These are phyloP conservation scores for Saccharum officinarum DNA, from an alignment of 176 grass and related monocot genomes.

Conservation along the genomic window DNA sequence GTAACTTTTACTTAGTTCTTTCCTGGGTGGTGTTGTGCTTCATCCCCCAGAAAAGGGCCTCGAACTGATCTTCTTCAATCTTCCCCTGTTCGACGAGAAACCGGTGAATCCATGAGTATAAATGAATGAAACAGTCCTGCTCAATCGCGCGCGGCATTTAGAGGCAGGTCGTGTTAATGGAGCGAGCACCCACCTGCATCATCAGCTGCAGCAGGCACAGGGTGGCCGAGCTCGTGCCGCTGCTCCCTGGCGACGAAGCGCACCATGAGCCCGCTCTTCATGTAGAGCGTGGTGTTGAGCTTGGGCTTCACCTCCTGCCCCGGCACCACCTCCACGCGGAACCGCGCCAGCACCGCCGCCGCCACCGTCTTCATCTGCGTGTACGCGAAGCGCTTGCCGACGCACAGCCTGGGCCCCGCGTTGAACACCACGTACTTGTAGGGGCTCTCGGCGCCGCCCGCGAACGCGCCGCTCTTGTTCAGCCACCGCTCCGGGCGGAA, in stretches of 20 bases:
- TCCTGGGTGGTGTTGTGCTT: neutral
- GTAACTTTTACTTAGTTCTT: neutral
- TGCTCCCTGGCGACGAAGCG: slow-evolving; percentile 45
- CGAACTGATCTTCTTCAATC: neutral
- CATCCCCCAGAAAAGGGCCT: neutral
- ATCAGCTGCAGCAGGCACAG: neutral
- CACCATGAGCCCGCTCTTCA: slow-evolving; percentile 72
- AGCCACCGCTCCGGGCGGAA: slow-evolving; percentile 84
- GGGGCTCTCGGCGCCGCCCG: slow-evolving; percentile 51
- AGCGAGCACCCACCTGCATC: neutral
- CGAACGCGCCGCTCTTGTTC: slow-evolving; percentile 31
- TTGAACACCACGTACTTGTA: slow-evolving; percentile 94
- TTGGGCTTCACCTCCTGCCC: slow-evolving; percentile 74
- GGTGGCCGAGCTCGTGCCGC: neutral
- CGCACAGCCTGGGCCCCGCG: slow-evolving; percentile 76
- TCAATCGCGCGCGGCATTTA: too few species aligned
- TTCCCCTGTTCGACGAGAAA: slow-evolving; percentile 4
- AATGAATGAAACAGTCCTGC: neutral
- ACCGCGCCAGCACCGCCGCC: slow-evolving; percentile 59
- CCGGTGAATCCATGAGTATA: neutral
- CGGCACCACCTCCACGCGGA: slow-evolving; percentile 54
- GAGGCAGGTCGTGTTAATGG: neutral
- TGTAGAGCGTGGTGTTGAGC: slow-evolving; percentile 82
- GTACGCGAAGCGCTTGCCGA: slow-evolving; percentile 90
- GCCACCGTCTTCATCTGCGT: slow-evolving; percentile 85